Base-by-base conservation (phyloP, 441 rosid species). In the Jatropha multifida region DNA sequence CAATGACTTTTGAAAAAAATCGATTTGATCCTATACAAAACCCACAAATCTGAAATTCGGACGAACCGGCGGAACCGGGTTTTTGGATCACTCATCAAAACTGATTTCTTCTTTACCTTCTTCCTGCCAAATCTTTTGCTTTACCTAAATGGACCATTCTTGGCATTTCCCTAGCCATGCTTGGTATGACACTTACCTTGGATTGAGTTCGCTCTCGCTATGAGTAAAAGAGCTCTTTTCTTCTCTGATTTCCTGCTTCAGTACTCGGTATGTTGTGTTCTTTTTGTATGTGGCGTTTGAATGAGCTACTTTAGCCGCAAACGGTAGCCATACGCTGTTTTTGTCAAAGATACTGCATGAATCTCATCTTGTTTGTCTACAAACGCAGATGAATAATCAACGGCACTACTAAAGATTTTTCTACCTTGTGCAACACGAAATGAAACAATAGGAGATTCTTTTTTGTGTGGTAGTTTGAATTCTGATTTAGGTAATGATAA, bases 171-270 rank as follows among this genome's bases (percentile, higher is more conserved):
- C 69, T 90, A 70, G 90, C 92, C 5, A 94, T 94, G 97, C 94
- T 91, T 69, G 97, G 96, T 27, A 91, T 90, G 94, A 91, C 98
- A 68, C 92, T 92, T 84, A 89, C 92, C 23, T 82, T 94, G 15
- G 92, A 90, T 94, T 74, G 90, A 90, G 27, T 82, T 84, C 7
- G 96, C 96, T 32, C 76, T 94, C 7, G 85, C 92, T 61, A 91
- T 92, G 98, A 96, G 93, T 7, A n/a, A 90, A 87, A 81, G 89
- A 94, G 85, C 79, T n/a, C n/a, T n/a, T n/a, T n/a, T 94, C 72
- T 40, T 94, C 32, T 78, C 89, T 58, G 96, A 96, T 59, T 90
- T 94, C 68, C 40, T 86, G 15, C 90, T 94, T 65, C 96, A 94
- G 83, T 94, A 92, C 83, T 89, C 96, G 91, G 97, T 94, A 2